These are phyloP conservation scores for Coniella lustricola DNA, from an alignment of 2,329 filamentous ascomycete genomes.

Conservation along the genomic window DNA sequence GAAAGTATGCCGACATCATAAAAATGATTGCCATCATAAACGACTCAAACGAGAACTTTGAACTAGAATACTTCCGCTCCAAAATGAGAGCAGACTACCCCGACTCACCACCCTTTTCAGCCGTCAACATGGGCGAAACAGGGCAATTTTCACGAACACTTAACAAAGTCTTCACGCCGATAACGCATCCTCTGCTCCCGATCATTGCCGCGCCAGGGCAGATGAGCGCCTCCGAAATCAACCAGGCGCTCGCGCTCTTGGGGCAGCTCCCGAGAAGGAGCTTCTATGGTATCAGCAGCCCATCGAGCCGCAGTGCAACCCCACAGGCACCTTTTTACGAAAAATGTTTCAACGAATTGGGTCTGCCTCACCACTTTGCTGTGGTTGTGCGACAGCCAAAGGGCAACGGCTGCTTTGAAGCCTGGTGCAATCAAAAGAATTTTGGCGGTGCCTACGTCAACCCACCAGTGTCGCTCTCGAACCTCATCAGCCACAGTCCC, in stretches of 20 bases:
- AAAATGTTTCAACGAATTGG: slow-evolving; percentile 74
- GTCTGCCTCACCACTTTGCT: slow-evolving; percentile 75
- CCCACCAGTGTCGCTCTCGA: slow-evolving; percentile 57
- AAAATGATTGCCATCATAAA: slow-evolving; percentile 86
- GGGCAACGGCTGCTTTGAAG: slow-evolving; percentile 59
- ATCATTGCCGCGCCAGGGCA: slow-evolving; percentile 82
- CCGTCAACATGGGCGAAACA: slow-evolving; percentile 81
- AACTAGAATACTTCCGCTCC: slow-evolving; percentile 82
- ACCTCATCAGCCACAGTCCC: slow-evolving; percentile 50
- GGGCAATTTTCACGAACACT: slow-evolving; percentile 77
- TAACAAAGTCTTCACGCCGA: slow-evolving; percentile 81
- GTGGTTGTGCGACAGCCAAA: slow-evolving; percentile 64
- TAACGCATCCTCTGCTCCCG: slow-evolving; percentile 77
- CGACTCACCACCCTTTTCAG: slow-evolving; percentile 66
- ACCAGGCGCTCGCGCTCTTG: slow-evolving; percentile 68
- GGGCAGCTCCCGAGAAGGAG: slow-evolving; percentile 73
- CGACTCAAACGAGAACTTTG: slow-evolving; percentile 79
- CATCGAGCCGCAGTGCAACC: slow-evolving; percentile 53
- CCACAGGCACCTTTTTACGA: slow-evolving; percentile 81
- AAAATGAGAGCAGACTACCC: slow-evolving; percentile 63
- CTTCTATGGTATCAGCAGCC: slow-evolving; percentile 72
- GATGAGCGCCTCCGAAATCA: slow-evolving; percentile 79
- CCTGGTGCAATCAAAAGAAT: slow-evolving; percentile 62
- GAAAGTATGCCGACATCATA: slow-evolving; percentile 73
- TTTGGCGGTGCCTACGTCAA: slow-evolving; percentile 81